Percentiles rank a stretch among this genome's conserved stretches.
These are phyloP conservation scores for Claviceps pazoutovae DNA, from an alignment of 2,329 filamentous ascomycete genomes.

Conservation along the genomic window DNA sequence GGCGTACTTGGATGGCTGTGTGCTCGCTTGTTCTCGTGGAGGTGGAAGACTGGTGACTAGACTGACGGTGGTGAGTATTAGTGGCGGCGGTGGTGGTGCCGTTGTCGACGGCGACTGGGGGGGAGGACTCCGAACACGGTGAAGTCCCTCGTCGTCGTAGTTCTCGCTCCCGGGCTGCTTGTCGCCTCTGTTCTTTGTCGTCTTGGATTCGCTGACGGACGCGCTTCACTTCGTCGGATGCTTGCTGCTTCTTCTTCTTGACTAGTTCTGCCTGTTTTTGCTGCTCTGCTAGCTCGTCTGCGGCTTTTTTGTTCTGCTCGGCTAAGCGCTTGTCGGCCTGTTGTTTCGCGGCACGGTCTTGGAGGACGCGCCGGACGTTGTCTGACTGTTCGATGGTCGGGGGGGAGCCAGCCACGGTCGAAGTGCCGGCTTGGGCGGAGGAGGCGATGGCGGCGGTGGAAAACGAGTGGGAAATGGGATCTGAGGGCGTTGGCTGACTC, in stretches of 20 bases:
- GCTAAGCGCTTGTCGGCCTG: slow-evolving; percentile 27
- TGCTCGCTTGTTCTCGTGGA: slow-evolving; percentile 16
- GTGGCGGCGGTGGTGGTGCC: neutral
- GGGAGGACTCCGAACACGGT: slow-evolving; percentile 16
- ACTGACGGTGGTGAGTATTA: slow-evolving; percentile 4
- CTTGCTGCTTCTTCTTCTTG: slow-evolving; percentile 50
- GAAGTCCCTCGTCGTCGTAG: slow-evolving; percentile 20
- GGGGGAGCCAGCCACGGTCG: slow-evolving; percentile 9
- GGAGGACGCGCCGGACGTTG: slow-evolving; percentile 25
- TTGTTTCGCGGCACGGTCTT: slow-evolving; percentile 35
- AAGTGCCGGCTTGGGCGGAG: slow-evolving; percentile 6
- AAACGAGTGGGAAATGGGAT: neutral
- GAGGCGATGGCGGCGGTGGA: slow-evolving; percentile 1
- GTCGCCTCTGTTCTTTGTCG: slow-evolving; percentile 55
- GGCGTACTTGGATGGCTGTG: slow-evolving; percentile 57
- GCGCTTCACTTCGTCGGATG: slow-evolving; percentile 52
- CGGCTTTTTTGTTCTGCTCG: slow-evolving; percentile 27
- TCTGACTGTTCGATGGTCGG: slow-evolving; percentile 18
- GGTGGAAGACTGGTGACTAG: slow-evolving; percentile 18
- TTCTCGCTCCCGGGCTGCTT: slow-evolving; percentile 37
- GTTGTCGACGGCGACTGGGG: slow-evolving; percentile 11
- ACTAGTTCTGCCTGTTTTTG: slow-evolving; percentile 38
- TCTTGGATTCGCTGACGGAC: slow-evolving; percentile 64
- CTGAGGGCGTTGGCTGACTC: slow-evolving; percentile 4
- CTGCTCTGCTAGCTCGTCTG: slow-evolving; percentile 32